Evolutionary conservation across 441 rosid genomes (phyloP), one percentile per base, ranked within the genome.

Genomic region (Euphorbia celastroides): DNA sequence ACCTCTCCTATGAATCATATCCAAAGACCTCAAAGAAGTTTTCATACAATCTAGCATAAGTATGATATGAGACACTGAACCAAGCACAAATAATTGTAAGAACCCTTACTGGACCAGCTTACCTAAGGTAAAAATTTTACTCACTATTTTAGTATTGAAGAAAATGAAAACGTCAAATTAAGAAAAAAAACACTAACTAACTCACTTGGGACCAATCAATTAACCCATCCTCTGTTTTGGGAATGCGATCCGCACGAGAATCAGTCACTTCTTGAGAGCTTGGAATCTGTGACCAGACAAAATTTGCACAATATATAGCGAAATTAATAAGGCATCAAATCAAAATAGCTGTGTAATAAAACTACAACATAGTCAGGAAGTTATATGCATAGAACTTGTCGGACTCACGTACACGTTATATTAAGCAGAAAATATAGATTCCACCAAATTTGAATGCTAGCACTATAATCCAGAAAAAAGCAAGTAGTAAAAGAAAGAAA

Each of bases 151-250:
- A n/a, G n/a, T n/a, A n/a, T n/a, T n/a, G n/a, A n/a, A n/a, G n/a
- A n/a, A n/a, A n/a, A n/a, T n/a, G n/a, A n/a, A n/a, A n/a, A n/a
- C n/a, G 51, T 25, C 10, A 38, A n/a, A 9, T 1, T 5, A 2
- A 19, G 56, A 57, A 54, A 31, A 28, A 57, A 28, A 34, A 57
- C n/a, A 55, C 48, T 26, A 6, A 65, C 20, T 25, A 46, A 65
- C 90, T 79, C 72, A 91, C 97, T 75, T 86, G 90, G 25, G 97
- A 88, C 99, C 96, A 93, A 78, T 93, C 99, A 64, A 93, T 68
- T 71, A 84, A 75, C 1, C 96, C 95, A 75, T 79, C 83, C 79
- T 86, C 78, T 54, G 88, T 88, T 71, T 88, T 89, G 2, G 99
- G 93, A 83, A 91, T 88, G 65, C 81, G 71, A 72, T 74, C 76